Evolutionary conservation across 2,329 filamentous ascomycete species (phyloP).

Genomic region (Fusarium algeriense): DNA sequence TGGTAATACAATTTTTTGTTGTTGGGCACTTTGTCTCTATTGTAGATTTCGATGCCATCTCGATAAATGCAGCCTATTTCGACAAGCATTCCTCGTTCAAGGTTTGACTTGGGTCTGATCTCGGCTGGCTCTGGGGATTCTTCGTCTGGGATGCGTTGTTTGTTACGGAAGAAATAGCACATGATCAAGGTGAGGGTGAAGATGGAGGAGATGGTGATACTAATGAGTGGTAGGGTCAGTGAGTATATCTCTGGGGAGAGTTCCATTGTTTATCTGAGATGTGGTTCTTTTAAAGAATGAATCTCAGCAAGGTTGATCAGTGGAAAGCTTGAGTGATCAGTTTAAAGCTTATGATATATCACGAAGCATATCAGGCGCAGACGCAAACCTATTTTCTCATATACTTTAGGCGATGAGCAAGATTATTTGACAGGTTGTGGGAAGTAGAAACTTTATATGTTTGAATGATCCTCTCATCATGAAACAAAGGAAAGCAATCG

Average conservation of each 20-base stretch:
- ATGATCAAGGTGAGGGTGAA: not conserved
- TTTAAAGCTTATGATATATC: too few relatives aligned
- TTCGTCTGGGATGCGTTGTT: not conserved
- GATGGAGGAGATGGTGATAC: not conserved
- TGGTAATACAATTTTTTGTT: constrained; percentile 6
- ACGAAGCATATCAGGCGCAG: too few relatives aligned
- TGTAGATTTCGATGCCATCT: constrained; percentile 16
- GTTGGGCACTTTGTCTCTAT: not conserved
- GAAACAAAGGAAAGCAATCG: not conserved
- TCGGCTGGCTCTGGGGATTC: not conserved
- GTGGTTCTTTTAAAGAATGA: too few relatives aligned
- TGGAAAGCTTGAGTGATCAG: too few relatives aligned
- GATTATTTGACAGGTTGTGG: not conserved
- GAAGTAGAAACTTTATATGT: not conserved
- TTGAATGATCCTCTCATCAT: not conserved
- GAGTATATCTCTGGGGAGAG: not conserved
- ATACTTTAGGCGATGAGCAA: not conserved
- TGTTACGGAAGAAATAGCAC: not conserved
- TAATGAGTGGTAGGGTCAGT: not conserved
- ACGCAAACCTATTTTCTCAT: not conserved
- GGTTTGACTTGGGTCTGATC: not conserved
- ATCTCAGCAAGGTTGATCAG: too few relatives aligned
- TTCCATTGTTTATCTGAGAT: not conserved
- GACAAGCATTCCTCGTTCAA: constrained; percentile 21
- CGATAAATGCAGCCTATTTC: constrained; percentile 12